Percentiles rank a stretch among this genome's conserved stretches.
phyloP scores from a whole-genome alignment of 169 alveolate genomes.

The Plasmodium adleri region DNA sequence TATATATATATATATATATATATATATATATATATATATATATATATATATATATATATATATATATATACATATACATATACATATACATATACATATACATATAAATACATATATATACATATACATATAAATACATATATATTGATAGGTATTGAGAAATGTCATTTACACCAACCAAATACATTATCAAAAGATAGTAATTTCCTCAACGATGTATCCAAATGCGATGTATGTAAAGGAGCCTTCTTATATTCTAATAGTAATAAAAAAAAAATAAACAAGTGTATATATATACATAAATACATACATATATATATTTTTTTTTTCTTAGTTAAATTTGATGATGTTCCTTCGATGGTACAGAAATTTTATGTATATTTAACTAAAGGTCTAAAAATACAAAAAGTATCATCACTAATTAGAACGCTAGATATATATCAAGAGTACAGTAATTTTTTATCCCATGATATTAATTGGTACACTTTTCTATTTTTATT shows the following conservation, averaged over 20 bases:
- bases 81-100: too few relatives aligned
- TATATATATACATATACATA: too few relatives aligned
- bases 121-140: too few relatives aligned
- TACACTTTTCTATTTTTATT: conserved; percentile 25
- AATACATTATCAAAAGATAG: not conserved
- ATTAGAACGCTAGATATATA: conserved; percentile 13
- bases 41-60: too few relatives aligned
- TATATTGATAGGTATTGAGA: conserved; percentile 64
- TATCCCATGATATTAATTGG: conserved; percentile 37
- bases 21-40: too few relatives aligned
- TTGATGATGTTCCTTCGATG: conserved; percentile 10
- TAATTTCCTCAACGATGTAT: not conserved
- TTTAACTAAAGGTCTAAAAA: conserved; percentile 3
- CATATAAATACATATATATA: too few relatives aligned
- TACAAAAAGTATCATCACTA: conserved; percentile 5
- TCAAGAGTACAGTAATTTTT: conserved; percentile 35
- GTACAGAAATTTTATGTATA: conserved; percentile 24
- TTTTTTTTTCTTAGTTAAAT: too few relatives aligned
- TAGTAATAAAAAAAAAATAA: too few relatives aligned
- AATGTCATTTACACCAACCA: not conserved
- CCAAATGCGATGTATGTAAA: conserved; percentile 48
- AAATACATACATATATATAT: not conserved
- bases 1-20: too few relatives aligned
- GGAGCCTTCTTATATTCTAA: conserved; percentile 30
- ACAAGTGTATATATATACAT: too few relatives aligned